phyloP scores from a whole-genome alignment of 2,329 filamentous ascomycete species.

The Fusarium luffae region DNA sequence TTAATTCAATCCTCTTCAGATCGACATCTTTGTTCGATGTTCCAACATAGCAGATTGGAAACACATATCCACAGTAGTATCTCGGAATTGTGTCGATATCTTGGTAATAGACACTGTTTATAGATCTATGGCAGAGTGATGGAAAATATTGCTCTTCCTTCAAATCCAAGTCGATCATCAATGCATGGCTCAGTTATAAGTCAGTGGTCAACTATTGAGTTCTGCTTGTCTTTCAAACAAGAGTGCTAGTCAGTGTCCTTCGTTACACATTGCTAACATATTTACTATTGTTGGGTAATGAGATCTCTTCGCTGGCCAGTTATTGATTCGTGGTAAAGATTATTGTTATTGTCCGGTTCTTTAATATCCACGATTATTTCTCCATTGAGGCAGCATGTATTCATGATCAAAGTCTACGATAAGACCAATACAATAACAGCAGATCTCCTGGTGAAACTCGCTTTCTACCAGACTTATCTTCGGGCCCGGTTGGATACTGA shows the following conservation, averaged over 20 bases:
- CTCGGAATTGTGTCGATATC: background rate
- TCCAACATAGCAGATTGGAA: background rate
- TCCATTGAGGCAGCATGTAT: background rate
- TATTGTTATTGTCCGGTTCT: background rate
- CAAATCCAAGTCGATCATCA: background rate
- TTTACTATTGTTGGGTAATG: background rate
- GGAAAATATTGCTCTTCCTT: background rate
- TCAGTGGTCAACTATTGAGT: too few relatives aligned
- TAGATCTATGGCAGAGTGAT: background rate
- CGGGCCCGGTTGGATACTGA: constrained; percentile 8
- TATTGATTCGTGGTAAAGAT: background rate
- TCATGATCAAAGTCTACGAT: background rate
- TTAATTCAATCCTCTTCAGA: too few relatives aligned
- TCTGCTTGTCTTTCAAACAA: background rate
- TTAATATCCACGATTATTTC: background rate
- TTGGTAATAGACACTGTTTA: background rate
- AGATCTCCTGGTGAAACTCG: background rate
- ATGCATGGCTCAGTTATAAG: background rate
- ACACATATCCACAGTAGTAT: background rate
- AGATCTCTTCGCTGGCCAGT: background rate
- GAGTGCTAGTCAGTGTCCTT: background rate
- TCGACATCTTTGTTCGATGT: background rate
- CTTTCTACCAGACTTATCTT: background rate
- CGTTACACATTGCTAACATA: background rate
- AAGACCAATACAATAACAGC: background rate